Evolutionary conservation across 805 yeast genomes (phyloP).

Genomic region (Sungouiella thailandica): DNA sequence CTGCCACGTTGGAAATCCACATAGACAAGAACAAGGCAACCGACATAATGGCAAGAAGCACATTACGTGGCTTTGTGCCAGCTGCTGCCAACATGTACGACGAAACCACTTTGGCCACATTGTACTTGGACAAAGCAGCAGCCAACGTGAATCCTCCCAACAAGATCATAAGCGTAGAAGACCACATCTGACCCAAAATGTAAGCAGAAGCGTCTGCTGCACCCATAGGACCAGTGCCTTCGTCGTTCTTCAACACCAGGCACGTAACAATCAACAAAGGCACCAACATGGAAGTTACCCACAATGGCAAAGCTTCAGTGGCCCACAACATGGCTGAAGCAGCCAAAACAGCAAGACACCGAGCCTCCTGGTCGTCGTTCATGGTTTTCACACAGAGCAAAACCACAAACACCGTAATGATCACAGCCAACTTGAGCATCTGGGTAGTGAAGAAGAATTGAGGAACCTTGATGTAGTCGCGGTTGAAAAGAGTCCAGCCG

Average conservation of each 20-base stretch:
- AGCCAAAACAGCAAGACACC: slow-evolving; percentile 72
- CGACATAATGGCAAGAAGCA: slow-evolving; percentile 75
- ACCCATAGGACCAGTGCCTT: slow-evolving; percentile 43
- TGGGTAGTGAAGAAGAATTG: slow-evolving; percentile 43
- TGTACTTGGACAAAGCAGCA: slow-evolving; percentile 87
- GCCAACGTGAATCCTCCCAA: slow-evolving; percentile 95
- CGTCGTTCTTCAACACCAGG: slow-evolving; percentile 55
- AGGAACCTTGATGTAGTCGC: slow-evolving; percentile 33
- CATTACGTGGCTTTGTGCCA: slow-evolving; percentile 78
- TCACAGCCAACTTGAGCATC: slow-evolving; percentile 38
- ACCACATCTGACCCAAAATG: slow-evolving; percentile 89
- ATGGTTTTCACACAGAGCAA: slow-evolving; percentile 28
- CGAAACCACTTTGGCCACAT: slow-evolving; percentile 81
- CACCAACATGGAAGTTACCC: slow-evolving; percentile 78
- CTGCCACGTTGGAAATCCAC: slow-evolving; percentile 97
- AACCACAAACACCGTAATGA: slow-evolving; percentile 42
- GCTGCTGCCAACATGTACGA: slow-evolving; percentile 77
- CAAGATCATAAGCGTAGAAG: slow-evolving; percentile 82
- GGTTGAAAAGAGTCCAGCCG: no score
- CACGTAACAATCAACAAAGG: slow-evolving; percentile 77
- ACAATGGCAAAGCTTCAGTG: slow-evolving; percentile 87
- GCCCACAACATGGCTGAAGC: slow-evolving; percentile 92
- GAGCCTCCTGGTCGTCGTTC: slow-evolving; percentile 30
- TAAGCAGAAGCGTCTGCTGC: slow-evolving; percentile 72
- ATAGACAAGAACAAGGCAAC: slow-evolving; percentile 83